phyloP scores from a whole-genome alignment of 225 moss, liverwort and hornwort genomes.

The Pseudisothecium myosuroides region DNA sequence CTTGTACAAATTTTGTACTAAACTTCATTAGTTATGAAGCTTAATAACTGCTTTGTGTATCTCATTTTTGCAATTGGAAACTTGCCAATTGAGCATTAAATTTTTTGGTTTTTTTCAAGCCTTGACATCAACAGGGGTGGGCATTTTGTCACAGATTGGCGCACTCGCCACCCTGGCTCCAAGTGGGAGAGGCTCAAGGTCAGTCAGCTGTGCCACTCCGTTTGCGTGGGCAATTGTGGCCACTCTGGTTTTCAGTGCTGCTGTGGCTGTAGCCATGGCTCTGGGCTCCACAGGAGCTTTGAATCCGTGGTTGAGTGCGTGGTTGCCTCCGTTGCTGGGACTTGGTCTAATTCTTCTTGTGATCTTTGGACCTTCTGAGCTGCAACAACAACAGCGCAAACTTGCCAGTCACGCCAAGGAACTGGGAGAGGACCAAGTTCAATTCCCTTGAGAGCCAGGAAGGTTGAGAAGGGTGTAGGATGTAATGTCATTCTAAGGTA shows the following conservation, averaged over 20 bases:
- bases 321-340: conserved; percentile 3
- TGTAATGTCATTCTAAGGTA: no score
- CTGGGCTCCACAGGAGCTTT: background rate
- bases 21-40: no score
- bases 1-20: no score
- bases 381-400: background rate
- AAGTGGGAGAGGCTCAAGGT: background rate
- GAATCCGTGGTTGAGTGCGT: conserved; percentile 16
- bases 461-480: background rate
- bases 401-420: background rate
- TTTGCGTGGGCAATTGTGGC: background rate
- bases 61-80: background rate
- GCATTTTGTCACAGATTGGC: conserved; percentile 2
- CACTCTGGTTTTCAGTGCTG: background rate
- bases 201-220: background rate
- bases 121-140: background rate
- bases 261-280: background rate
- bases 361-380: background rate
- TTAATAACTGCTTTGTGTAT: background rate
- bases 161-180: conserved; percentile 1
- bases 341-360: background rate
- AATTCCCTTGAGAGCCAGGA: background rate
- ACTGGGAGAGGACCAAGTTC: background rate
- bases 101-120: background rate
- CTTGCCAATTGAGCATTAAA: background rate